Base-by-base conservation (phyloP, 2,329 filamentous ascomycete species). In the Paraconiothyrium sp. region DNA sequence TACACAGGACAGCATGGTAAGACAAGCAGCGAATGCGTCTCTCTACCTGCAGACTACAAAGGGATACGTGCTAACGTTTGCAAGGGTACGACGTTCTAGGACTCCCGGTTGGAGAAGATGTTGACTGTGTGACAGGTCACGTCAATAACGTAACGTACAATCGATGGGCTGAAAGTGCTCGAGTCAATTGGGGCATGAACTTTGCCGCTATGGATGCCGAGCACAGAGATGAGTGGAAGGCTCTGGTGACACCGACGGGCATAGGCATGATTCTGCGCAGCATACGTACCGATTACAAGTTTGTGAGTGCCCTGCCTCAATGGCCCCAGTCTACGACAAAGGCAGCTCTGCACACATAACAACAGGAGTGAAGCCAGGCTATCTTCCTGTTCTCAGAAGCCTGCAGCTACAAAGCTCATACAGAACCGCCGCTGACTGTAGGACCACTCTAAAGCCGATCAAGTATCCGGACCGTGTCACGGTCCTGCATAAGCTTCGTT, bases 111-210 rank as follows among this genome's bases (percentile, higher is more conserved):
- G 11, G 49, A 46, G 39, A 73, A 8, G 58, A 47, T 32, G 50
- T 59, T 72, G 52, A 81, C n/a, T 64, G 50, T 59, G 54, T 57
- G 41, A 44, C 57, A 88, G 87, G 89, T 52, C 93, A 97, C 77
- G 90, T 97, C 52, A 97, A 97, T 76, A 97, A 97, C 70, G 89
- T 94, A 64, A 88, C 87, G 67, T 97, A 97, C 78, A 89, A 91
- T 69, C 87, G 91, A 63, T 97, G 92, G 76, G 93, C 93, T 39
- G 94, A 97, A 77, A 90, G 90, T 6, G 89, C 89, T 4, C 86
- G 94, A 39, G 86, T 94, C 35, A 92, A 93, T 71, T 97, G 92
- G 90, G 85, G 89, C 30, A 83, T 84, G 59, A 90, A 93, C 72
- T 90, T 92, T 68, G 90, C 88, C 4, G 79, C 84, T 2, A 80